A percentile compares a stretch with the other conserved stretches of the same genome.
phyloP scores from a whole-genome alignment of 345 rosid species.

The Populus pruinosa region DNA sequence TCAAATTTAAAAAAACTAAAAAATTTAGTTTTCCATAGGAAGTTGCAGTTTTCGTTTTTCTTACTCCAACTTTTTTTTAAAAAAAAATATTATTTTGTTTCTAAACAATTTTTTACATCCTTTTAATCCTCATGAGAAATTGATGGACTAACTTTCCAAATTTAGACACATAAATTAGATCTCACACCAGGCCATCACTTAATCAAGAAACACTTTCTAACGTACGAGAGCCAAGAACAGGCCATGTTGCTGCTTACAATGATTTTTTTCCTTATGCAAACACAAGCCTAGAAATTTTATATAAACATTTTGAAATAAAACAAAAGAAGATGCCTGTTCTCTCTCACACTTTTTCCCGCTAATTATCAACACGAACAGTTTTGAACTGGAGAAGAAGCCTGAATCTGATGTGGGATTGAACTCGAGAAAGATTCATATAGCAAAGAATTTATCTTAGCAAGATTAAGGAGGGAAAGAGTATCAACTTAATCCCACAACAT shows the following conservation, averaged over 20 bases:
- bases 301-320: not conserved
- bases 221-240: not conserved
- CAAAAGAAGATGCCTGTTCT: not conserved
- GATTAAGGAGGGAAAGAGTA: not conserved
- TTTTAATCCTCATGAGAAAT: no score
- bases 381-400: not conserved
- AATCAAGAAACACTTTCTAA: not conserved
- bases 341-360: not conserved
- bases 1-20: no score
- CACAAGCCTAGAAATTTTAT: not conserved
- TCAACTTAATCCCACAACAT: constrained; percentile 2
- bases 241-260: not conserved
- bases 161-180: no score
- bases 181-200: no score
- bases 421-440: not conserved
- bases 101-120: no score
- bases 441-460: no score
- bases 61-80: no score
- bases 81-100: no score
- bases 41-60: no score
- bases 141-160: no score
- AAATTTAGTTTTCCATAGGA: no score
- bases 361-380: not conserved
- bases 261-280: not conserved
- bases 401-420: not conserved